Base-by-base conservation (phyloP, 2,329 filamentous ascomycete genomes). In the Acrocalymma vagum region DNA sequence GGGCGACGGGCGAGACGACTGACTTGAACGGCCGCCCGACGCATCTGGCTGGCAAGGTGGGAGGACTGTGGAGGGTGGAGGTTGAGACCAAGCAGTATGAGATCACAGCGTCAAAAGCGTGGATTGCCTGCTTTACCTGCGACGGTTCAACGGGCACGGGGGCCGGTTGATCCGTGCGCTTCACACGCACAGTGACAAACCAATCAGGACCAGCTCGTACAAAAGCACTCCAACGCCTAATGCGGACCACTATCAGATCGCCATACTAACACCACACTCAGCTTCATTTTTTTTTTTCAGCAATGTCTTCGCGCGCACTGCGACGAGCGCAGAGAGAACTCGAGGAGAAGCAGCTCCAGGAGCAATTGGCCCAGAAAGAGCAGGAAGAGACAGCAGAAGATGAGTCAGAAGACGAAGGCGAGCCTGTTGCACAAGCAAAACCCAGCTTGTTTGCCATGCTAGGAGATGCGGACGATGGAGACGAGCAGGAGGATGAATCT, bases 11-110 rank as follows among this genome's bases (percentile, higher is more conserved):
- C 83, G 64, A 84, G 83, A 76, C 87, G 83, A 69, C 88, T 75
- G 63, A 82, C 82, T 77, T 83, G 81, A 52, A 84, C 72, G 57
- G 83, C 81, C 72, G 81, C 86, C 74, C 85, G 86, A 82, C 86
- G 86, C 88, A 92, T 92, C 75, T 76, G 54, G 47, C 43, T 48
- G 48, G 47, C 41, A 37, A 44, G 38, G 50, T 40, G 42, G 39
- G 40, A 38, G 34, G 44, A 31, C 29, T 29, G 29, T 39, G 32
- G 20, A 41, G 29, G 16, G 24, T n/a, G 15, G 45, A 32, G 34
- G 45, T 45, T 31, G 42, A 17, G 36, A 40, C 25, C 13, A 25
- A 30, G 32, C 34, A 29, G 38, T 34, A 16, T 42, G 37, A 31
- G 41, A 39, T 29, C 27, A n/a, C 26, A 30, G 27, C 15, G 18